Base-by-base conservation (phyloP, 176 grass and related monocot species). In the Eragrostis nindensis region DNA sequence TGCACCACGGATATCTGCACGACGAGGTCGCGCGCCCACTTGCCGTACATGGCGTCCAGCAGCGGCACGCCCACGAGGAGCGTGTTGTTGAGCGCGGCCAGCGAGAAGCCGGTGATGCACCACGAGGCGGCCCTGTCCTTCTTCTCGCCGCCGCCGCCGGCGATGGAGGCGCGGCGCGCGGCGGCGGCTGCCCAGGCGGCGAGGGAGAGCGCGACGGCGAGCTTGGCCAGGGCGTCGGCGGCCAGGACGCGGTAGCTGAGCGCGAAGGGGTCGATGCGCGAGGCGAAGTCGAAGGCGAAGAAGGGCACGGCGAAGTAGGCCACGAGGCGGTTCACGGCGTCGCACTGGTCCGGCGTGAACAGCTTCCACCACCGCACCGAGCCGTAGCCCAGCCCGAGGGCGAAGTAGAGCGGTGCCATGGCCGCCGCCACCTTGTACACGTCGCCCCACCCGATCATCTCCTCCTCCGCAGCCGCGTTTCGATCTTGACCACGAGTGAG, bases 331-430 rank as follows among this genome's bases (percentile, higher is more conserved):
- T 98, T 90, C 27, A 94, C 79, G 36, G 88, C 90, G 66, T 87
- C 88, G 88, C 90, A 91, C 87, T 98, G 92, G 62, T 98, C 90
- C 6, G 86, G 74, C 45, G 90, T 91, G 90, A 98, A 98, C 22
- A 98, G 54, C 70, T 86, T 84, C 95, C 95, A 94, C 90, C 92
- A 90, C 70, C 92, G 78, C 62, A 98, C 95, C 0, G 95, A 94
- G 60, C 87, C 86, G 59, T 94, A 98, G 32, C 90, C 92, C 48
- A 98, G 95, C 22, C 53, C 86, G 3, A 98, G 88, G 1, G 95
- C 88, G 71, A 91, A 91, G 84, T 98, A 98, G 67, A 98, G 92
- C 57, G 95, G 95, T 53, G 74, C 78, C 95, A 98, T 98, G 63
- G 92, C 90, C 40, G 82, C 76, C 73, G 85, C 81, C 80, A 98